phyloP scores from a whole-genome alignment of 768 basidiomycete species.

The Glaciozyma antarctica region DNA sequence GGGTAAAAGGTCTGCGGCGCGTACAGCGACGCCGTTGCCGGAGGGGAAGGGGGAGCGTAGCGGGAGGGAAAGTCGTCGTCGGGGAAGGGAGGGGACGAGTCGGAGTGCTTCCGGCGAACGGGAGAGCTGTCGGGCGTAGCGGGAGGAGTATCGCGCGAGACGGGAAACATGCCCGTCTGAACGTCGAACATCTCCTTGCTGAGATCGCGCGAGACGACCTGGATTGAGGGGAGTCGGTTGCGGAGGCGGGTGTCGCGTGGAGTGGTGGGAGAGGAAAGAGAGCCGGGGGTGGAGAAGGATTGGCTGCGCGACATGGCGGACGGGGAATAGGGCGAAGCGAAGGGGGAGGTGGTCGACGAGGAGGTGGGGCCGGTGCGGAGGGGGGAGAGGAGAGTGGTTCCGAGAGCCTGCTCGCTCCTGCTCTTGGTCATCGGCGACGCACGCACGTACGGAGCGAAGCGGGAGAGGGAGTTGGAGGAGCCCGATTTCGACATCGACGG shows the following conservation, averaged over 20 bases:
- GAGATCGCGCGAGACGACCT: slow-evolving; percentile 4
- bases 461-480: slow-evolving; percentile 20
- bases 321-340: slow-evolving; percentile 1
- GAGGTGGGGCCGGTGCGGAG: slow-evolving; percentile 4
- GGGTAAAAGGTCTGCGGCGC: neutral
- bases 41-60: neutral
- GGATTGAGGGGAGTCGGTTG: neutral
- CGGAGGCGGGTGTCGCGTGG: neutral
- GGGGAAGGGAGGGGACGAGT: slow-evolving; percentile 12
- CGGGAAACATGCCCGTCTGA: neutral
- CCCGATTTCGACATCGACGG: slow-evolving; percentile 7
- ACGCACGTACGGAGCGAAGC: slow-evolving; percentile 25
- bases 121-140: neutral
- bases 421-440: slow-evolving; percentile 16
- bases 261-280: neutral
- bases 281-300: neutral
- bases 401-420: slow-evolving; percentile 20
- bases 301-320: slow-evolving; percentile 4
- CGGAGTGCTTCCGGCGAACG: slow-evolving; percentile 10
- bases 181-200: neutral
- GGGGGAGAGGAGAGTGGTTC: slow-evolving; percentile 10
- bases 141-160: neutral
- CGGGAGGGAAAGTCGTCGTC: neutral
- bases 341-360: slow-evolving; percentile 5
- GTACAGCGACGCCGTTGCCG: neutral